Conservation (phyloP, 1,284 basidiomycete species). For the Ceratobasidium sp. region DNA sequence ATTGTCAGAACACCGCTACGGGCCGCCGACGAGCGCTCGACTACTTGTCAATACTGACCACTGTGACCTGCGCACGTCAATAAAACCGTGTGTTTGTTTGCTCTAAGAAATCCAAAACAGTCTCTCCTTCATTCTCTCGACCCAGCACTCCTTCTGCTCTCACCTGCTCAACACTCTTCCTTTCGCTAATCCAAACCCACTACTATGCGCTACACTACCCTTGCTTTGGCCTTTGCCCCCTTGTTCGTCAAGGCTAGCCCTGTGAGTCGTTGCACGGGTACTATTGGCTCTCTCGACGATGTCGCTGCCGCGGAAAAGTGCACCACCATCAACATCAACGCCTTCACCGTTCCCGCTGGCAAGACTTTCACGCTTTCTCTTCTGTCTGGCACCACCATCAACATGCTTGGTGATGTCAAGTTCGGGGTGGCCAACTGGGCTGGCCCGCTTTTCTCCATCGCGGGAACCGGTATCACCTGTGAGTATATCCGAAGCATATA, state of each 20-base stretch:
- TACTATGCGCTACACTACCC: not conserved
- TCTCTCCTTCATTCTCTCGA: not conserved
- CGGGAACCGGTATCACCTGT: constrained; percentile 62
- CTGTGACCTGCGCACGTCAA: not conserved
- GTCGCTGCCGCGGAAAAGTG: constrained; percentile 50
- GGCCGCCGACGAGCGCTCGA: not conserved
- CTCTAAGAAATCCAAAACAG: not conserved
- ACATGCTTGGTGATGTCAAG: constrained; percentile 64
- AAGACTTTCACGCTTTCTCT: constrained; percentile 60
- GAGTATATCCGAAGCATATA: constrained; percentile 47
- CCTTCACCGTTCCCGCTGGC: constrained; percentile 58
- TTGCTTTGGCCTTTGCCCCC: constrained; percentile 19
- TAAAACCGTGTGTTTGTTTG: not conserved
- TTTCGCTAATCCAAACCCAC: not conserved
- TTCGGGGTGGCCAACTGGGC: constrained; percentile 62
- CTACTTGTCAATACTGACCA: not conserved
- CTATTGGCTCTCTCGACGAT: constrained; percentile 48
- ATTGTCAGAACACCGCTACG: not conserved
- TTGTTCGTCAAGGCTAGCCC: constrained; percentile 12
- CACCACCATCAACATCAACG: constrained; percentile 50
- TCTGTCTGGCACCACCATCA: constrained; percentile 62
- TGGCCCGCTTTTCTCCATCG: constrained; percentile 60
- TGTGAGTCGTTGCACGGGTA: constrained; percentile 49
- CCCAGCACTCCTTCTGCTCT: not conserved
- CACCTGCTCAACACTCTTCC: constrained; percentile 1